These are phyloP conservation scores for Plasmodium knowlesi DNA, from an alignment of 169 alveolate genomes.

Conservation along the genomic window DNA sequence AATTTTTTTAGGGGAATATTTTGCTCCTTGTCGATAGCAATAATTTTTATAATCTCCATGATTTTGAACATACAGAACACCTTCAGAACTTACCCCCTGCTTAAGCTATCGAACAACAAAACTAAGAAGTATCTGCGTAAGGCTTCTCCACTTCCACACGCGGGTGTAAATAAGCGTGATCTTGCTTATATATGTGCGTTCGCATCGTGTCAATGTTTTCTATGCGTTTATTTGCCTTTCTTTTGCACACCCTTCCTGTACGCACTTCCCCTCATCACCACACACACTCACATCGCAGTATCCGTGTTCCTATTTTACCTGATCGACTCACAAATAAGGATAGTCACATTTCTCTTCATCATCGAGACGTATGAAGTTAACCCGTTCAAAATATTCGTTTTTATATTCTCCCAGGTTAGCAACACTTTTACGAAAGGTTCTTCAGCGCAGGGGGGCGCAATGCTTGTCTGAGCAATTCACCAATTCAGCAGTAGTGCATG, in stretches of 20 bases:
- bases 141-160: not conserved
- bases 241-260: not conserved
- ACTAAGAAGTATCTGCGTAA: conserved; percentile 64
- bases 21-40: conserved; percentile 52
- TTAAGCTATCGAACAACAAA: conserved; percentile 30
- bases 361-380: conserved; percentile 70
- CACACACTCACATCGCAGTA: conserved; percentile 25
- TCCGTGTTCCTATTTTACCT: conserved; percentile 57
- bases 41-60: conserved; percentile 53
- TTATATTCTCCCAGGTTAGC: conserved; percentile 61
- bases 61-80: conserved; percentile 53
- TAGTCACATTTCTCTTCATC: conserved; percentile 69
- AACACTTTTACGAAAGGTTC: not conserved
- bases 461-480: not conserved
- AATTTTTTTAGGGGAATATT: conserved; percentile 65
- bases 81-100: conserved; percentile 48
- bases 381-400: conserved; percentile 70
- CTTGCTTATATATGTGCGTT: not conserved
- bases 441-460: not conserved
- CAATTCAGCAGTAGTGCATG: not conserved
- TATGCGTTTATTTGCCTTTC: not conserved
- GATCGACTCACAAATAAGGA: conserved; percentile 72
- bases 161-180: not conserved
- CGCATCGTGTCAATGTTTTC: not conserved
- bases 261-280: not conserved